Base-by-base conservation (phyloP, 768 basidiomycete species). In the Amanita exitialis region DNA sequence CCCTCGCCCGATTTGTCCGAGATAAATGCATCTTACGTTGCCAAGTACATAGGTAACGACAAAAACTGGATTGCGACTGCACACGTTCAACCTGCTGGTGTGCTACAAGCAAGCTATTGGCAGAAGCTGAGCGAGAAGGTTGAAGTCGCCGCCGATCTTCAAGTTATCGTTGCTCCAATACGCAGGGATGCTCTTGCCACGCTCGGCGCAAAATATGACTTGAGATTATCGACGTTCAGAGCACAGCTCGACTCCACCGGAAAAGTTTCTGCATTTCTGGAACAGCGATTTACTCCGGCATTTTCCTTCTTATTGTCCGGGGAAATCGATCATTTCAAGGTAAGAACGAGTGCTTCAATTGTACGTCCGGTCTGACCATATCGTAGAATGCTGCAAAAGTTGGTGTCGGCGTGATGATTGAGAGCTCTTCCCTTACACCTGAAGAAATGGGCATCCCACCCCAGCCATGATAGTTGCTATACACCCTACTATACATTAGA, bases 261-360 rank as follows among this genome's bases (percentile, higher is more conserved):
- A 41, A 99, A 98, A 69, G 89, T 98, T 25, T 88, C 90, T 43
- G 93, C 94, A 55, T 67, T 94, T 60, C 80, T 98, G 18, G 96
- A 99, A 68, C 95, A 98, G 69, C 80, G 93, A 49, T 92, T 98
- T 65, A 90, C 90, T 10, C 96, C 96, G 3, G 82, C 90, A 7
- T 97, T 99, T 62, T 82, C 91, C 12, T 96, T 99, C 77, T 66
- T 94, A 59, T 82, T 99, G 42, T 79, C 90, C 15, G 96, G 96
- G 8, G 96, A 99, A 75, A 92, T 99, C 58, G 96, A 99, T 66
- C 96, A 99, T 77, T 86, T 91, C 75, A 98, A 94, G 83, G 93
- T 90, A 59, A 55, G 9, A 69, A 52, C 51, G 21, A 41, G 8
- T 27, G 20, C 6, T 57, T 41, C 4, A 3, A 37, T 44, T 13